Evolutionary conservation across 2,329 filamentous ascomycete species (phyloP), one percentile per base, ranked within the genome.

Genomic region (Xylariaceae sp.): DNA sequence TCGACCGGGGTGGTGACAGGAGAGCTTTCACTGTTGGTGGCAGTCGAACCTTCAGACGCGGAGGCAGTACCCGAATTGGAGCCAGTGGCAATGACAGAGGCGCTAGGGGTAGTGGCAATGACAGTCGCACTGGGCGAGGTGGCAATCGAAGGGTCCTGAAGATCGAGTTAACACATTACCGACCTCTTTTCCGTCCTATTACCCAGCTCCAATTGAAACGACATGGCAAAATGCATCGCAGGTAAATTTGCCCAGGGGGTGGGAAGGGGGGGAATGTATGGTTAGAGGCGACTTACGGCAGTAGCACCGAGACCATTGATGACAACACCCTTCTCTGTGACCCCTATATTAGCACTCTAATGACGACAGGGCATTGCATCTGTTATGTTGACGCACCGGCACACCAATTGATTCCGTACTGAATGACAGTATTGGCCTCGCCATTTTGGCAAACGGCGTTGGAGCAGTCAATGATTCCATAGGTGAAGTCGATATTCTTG

Each of bases 401-500:
- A 41, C 67, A 69, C 58, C 63, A 66, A 47, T 67, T 54, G 34
- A 62, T 51, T 7, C 65, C 66, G 45, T 64, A 68, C 54, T 65
- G 57, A 47, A 68, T 57, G 37, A 63, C 61, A 18, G 59, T 54
- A 6, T 57, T 34, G 32, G 64, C 63, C 2, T 55, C 47, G 3
- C 51, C 47, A 19, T 55, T 13, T 1, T 55, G 44, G 40, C 66
- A 68, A 39, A 58, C 57, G 48, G 61, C 58, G 45, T 59, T 62
- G 51, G 66, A 61, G 51, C 67, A 69, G 57, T 69, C 67, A 54
- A 65, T 60, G 56, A 76, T 71, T 65, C 67, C 69, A 53, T 65
- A 65, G 60, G 74, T 61, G 66, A 76, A 76, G 55, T 65, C 51
- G 53, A 64, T 61, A 60, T 75, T 68, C 16, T 55, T 59, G 72